Conservation (phyloP, 306 rosid genomes). For the Quercus robur region DNA sequence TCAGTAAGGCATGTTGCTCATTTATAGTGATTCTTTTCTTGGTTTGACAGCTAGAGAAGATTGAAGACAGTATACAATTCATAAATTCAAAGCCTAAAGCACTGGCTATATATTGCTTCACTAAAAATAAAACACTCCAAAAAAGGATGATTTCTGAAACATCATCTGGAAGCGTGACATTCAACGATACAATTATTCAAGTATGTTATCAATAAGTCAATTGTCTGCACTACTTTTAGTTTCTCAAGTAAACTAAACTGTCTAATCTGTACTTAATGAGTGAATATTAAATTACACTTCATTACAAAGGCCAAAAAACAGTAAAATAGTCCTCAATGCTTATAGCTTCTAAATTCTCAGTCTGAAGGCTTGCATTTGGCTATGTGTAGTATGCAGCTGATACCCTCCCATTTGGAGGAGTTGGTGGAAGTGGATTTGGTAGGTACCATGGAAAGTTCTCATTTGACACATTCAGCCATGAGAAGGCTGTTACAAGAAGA, state of each 20-base stretch:
- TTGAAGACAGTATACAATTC: constrained; percentile 69
- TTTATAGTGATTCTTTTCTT: background rate
- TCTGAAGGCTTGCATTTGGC: background rate
- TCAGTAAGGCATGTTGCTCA: no score
- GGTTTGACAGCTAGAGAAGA: constrained; percentile 54
- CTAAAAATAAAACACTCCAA: constrained; percentile 46
- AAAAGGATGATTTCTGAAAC: constrained; percentile 58
- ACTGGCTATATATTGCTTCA: constrained; percentile 67
- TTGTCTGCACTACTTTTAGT: background rate
- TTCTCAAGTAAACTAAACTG: background rate
- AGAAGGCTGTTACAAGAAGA: constrained; percentile 51
- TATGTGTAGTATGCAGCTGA: constrained; percentile 53
- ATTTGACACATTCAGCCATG: constrained; percentile 68
- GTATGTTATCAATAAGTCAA: constrained; percentile 22
- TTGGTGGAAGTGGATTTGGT: constrained; percentile 74
- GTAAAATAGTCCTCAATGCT: background rate
- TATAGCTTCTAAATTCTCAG: background rate
- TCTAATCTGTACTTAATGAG: background rate
- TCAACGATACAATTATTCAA: constrained; percentile 65
- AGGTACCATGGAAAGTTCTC: constrained; percentile 77
- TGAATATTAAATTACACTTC: no score
- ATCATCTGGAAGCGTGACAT: constrained; percentile 56
- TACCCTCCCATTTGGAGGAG: constrained; percentile 79
- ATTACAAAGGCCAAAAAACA: background rate
- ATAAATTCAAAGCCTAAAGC: constrained; percentile 64